phyloP scores from a whole-genome alignment of 352 stramenopile genomes.

The Globisporangium yorkense region DNA sequence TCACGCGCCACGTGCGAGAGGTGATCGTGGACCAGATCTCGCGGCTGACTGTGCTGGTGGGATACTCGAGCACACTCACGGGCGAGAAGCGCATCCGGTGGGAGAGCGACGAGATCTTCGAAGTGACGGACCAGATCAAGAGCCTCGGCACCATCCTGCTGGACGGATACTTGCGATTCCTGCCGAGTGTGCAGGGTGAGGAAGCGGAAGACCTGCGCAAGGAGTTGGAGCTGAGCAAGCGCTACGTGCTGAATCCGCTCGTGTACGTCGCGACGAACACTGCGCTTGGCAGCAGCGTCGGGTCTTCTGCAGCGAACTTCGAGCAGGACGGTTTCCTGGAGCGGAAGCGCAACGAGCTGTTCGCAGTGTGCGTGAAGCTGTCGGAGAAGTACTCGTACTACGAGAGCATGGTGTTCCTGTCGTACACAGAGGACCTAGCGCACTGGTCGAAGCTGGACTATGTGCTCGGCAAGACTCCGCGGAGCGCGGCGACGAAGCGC shows the following conservation, averaged over 20 bases:
- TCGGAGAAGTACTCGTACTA: constrained; percentile 75
- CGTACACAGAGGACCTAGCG: constrained; percentile 51
- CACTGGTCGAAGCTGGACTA: constrained; percentile 67
- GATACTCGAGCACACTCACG: constrained; percentile 30
- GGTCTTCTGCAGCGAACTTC: constrained; percentile 7
- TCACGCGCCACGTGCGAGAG: constrained; percentile 51
- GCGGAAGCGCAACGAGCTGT: constrained; percentile 47
- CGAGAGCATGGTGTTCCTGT: constrained; percentile 77
- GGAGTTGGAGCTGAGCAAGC: constrained; percentile 53
- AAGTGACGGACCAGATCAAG: constrained; percentile 55
- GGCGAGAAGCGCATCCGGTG: constrained; percentile 35
- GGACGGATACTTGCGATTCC: constrained; percentile 45
- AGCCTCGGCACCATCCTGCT: constrained; percentile 48
- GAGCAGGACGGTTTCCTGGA: constrained; percentile 17
- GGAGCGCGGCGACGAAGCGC: constrained; percentile 47
- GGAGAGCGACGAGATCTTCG: constrained; percentile 54
- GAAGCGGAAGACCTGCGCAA: constrained; percentile 56
- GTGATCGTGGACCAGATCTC: constrained; percentile 58
- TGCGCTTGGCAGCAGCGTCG: constrained; percentile 1
- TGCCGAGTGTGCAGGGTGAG: constrained; percentile 29
- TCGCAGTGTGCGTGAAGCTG: constrained; percentile 48
- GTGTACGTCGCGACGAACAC: constrained; percentile 57
- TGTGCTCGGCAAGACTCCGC: constrained; percentile 47
- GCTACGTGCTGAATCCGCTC: constrained; percentile 60
- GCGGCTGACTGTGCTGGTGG: constrained; percentile 39